phyloP scores from a whole-genome alignment of 495 filamentous ascomycete species.

The Tuber melanosporum region DNA sequence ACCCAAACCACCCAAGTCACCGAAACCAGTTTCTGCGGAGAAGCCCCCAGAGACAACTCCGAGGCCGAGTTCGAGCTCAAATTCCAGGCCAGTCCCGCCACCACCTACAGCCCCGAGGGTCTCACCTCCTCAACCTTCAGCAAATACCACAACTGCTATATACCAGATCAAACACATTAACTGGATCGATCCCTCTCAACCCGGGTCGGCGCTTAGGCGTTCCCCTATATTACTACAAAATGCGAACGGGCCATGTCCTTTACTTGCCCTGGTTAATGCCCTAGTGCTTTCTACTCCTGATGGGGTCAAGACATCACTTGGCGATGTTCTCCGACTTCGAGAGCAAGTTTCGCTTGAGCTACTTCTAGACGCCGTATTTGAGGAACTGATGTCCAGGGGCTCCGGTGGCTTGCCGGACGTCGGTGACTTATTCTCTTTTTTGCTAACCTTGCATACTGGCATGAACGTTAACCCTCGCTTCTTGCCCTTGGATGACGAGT shows the following conservation, averaged over 20 bases:
- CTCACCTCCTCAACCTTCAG: conserved; percentile 24
- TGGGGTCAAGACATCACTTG: conserved; percentile 58
- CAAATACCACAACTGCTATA: conserved; percentile 34
- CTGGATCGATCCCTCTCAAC: conserved; percentile 21
- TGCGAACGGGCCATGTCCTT: conserved; percentile 84
- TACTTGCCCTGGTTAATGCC: conserved; percentile 90
- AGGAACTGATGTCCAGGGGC: conserved; percentile 71
- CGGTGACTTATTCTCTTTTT: conserved; percentile 74
- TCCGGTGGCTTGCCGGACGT: conserved; percentile 67
- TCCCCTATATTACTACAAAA: conserved; percentile 88
- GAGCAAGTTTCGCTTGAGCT: conserved; percentile 84
- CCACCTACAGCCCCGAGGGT: not conserved
- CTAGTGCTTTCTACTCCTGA: conserved; percentile 70
- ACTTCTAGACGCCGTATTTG: conserved; percentile 78
- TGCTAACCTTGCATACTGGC: conserved; percentile 84
- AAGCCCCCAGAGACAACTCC: not conserved
- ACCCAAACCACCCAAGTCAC: conserved; percentile 23
- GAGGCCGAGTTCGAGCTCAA: not conserved
- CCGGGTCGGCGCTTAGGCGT: conserved; percentile 44
- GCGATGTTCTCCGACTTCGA: conserved; percentile 65
- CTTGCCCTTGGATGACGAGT: conserved; percentile 49
- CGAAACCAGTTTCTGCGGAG: not conserved
- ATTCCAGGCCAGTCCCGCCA: conserved; percentile 8
- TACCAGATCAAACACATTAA: conserved; percentile 42
- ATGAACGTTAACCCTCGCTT: conserved; percentile 98